Base-by-base conservation (phyloP, 805 yeast species). In the Candida qinlingensis region DNA sequence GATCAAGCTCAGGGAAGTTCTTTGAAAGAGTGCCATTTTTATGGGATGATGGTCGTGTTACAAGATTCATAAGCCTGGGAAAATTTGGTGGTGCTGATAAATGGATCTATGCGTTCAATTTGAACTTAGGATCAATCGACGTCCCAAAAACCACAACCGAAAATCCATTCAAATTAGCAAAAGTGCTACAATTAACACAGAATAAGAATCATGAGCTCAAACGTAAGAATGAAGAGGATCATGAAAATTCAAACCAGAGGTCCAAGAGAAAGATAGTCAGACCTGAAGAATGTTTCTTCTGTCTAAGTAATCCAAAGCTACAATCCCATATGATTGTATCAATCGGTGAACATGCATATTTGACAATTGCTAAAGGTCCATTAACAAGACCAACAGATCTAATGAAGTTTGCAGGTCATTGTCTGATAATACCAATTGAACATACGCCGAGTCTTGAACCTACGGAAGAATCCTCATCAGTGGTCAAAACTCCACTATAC, bases 321-420 rank as follows among this genome's bases (percentile, higher is more conserved):
- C 91, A 85, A 54, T 72, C 86, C 3, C 95, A 89, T 63, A 80
- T 91, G 85, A 79, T 90, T 10, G 74, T 89, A 1, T 78, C 94
- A 0, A 84, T 91, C 45, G 92, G 87, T 0, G 74, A 75, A 10
- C 69, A 71, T 41, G 67, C 80, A 0, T 90, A 89, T 61, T 44
- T 90, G 49, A 83, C 97, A 0, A 72, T 83, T 12, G 95, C 96
- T 0, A 89, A 86, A 60, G 97, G 97, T 0, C 97, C 97, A 0
- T 65, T 90, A 19, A 78, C 87, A 2, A 65, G 74, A 29, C 78
- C 83, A 1, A 69, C 69, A 11, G 66, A 68, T 4, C 65, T 75
- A 4, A 67, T 75, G 59, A 68, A 71, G 7, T 82, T 87, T 58
- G 79, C 95, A 0, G 96, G 95, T 0, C 97, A 90, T 69, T 87